Evolutionary conservation across 495 filamentous ascomycete species (phyloP), one percentile per base, ranked within the genome.

Genomic region (Penicillium bialowiezense): DNA sequence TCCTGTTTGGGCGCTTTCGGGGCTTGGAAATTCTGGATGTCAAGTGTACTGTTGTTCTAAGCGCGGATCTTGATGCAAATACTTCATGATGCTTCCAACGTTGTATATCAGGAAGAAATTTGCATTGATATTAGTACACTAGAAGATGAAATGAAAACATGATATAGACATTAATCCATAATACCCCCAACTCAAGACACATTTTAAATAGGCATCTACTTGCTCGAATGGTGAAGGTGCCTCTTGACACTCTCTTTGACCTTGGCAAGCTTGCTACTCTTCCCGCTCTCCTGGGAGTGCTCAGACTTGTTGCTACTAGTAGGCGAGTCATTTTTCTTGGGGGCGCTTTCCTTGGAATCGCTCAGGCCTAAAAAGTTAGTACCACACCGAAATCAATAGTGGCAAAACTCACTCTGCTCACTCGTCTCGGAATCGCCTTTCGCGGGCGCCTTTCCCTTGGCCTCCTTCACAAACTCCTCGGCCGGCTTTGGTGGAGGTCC

Each of bases 181-280:
- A n/a, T n/a, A n/a, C 15, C n/a, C 39, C 20, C 15, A 40, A 15
- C 6, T 7, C 17, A 20, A 23, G n/a, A 18, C 14, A 45, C 15
- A n/a, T n/a, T n/a, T n/a, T n/a, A n/a, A n/a, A n/a, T n/a, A n/a
- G n/a, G 8, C 23, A n/a, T 13, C 17, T 21, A 14, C 20, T 47
- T 37, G 44, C 44, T 38, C 14, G 36, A 48, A 7, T 48, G 51
- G 26, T 69, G 64, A 19, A 59, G 41, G 41, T 64, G 62, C 53
- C 62, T 65, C 14, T 55, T 55, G 26, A 71, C 19, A 14, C 55
- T 59, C 51, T 67, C 64, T 52, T 71, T 71, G 48, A 71, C 52
- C 44, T 65, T 63, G 8, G 54, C 15, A 33, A 69, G 45, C 9
- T 60, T 44, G 15, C 61, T 38, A 3, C 50, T 43, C 44, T 57